Evolutionary conservation across 2,329 filamentous ascomycete genomes (phyloP).

Genomic region (Coleophoma crateriformis): DNA sequence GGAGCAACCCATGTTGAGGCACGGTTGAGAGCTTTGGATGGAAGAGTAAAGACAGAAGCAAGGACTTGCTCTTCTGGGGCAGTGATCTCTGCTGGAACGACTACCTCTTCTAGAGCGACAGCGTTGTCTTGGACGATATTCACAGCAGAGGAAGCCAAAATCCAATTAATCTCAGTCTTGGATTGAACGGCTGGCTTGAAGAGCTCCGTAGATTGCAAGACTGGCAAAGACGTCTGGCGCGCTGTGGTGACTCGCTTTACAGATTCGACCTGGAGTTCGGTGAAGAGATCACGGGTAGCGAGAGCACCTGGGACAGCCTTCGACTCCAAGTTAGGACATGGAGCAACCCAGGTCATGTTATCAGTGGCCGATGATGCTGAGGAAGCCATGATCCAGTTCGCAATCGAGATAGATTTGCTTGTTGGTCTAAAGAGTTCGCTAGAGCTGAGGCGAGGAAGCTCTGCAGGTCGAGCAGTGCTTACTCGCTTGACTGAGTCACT

Average conservation of each 20-base stretch:
- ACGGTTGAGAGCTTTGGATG: background rate
- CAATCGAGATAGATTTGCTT: background rate
- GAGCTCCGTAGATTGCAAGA: constrained; percentile 10
- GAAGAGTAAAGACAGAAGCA: background rate
- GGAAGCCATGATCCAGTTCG: background rate
- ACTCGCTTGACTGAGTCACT: background rate
- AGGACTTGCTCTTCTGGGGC: background rate
- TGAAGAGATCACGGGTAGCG: constrained; percentile 10
- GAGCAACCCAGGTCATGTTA: constrained; percentile 4
- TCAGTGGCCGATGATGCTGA: background rate
- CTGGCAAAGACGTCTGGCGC: constrained; percentile 3
- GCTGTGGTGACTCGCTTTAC: constrained; percentile 4
- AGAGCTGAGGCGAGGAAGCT: background rate
- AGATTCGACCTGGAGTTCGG: constrained; percentile 4
- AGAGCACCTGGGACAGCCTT: background rate
- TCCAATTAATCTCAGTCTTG: background rate
- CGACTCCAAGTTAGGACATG: background rate
- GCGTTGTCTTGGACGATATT: no score
- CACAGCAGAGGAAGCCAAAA: background rate
- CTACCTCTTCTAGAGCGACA: no score
- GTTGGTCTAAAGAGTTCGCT: background rate
- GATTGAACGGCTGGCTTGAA: constrained; percentile 5
- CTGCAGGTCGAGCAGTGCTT: background rate
- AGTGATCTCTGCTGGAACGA: no score
- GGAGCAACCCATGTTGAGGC: constrained; percentile 9